Evolutionary conservation across 129 eudicot genomes (phyloP), one percentile per base, ranked within the genome.

Genomic region (Lonicera japonica): DNA sequence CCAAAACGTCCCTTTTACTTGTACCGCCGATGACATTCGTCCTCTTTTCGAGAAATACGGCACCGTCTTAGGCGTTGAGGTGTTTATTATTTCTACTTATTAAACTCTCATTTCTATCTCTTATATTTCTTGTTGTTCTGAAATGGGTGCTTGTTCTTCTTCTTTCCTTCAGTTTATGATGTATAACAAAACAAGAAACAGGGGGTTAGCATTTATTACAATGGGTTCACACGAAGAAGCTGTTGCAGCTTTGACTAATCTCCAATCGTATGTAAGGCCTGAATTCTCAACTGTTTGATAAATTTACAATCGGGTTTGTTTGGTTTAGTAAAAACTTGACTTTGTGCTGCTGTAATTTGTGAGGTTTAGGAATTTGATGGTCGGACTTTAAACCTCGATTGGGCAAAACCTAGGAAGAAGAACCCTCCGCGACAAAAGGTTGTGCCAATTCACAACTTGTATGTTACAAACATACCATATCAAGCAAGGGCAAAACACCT

Each of bases 191-290:
- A 82, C 75, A 18, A 82, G 87, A 64, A 92, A 85, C 70, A 70
- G 96, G 68, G 96, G 96, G 21, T 70, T 92, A 62, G 96, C 82
- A 11, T 91, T 91, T 69, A 86, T 91, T 36, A 71, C 87, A 22
- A 87, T 91, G 98, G 76, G 79, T n/a, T 87, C 96, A 12, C 86
- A 68, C 3, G 98, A 91, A 66, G 98, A 91, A 79, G 98, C 96
- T 45, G 34, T 70, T 70, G 80, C 87, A 58, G 96, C 90, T 78
- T 21, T 91, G 48, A 77, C 74, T 45, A 81, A 75, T 64, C 96
- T 91, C 36, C 84, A 91, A 29, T 75, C 82, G 21, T 76, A 67
- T 75, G 97, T 90, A 80, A 90, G 94, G 70, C 15, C 50, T 43
- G 14, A 8, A 3, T 43, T 43, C n/a, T n/a, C 2, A 29, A 1